A percentile compares a stretch with the other conserved stretches of the same genome.
These are phyloP conservation scores for Mixia osmundae DNA, from an alignment of 1,284 basidiomycete species.

Conservation along the genomic window DNA sequence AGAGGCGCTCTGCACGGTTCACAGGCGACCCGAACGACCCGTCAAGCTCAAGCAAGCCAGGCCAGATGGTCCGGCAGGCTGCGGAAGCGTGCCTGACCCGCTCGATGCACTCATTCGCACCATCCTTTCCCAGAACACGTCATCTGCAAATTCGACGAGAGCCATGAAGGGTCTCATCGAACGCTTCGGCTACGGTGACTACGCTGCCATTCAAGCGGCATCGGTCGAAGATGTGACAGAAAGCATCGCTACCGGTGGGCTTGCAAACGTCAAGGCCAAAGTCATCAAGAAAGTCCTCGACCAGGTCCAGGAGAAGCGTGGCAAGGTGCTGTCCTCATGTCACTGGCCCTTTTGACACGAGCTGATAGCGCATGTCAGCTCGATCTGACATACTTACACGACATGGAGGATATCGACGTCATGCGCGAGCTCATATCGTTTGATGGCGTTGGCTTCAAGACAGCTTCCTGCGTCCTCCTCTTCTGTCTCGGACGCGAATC, in stretches of 20 bases:
- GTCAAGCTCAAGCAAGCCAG: slow-evolving; percentile 22
- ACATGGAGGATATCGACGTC: slow-evolving; percentile 30
- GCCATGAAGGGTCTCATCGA: slow-evolving; percentile 38
- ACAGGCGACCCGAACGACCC: slow-evolving; percentile 22
- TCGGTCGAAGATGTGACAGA: slow-evolving; percentile 32
- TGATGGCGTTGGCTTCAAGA: slow-evolving; percentile 51
- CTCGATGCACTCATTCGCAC: slow-evolving; percentile 47
- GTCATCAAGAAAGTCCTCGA: slow-evolving; percentile 37
- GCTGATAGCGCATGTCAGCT: slow-evolving; percentile 11
- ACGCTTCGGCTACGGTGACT: slow-evolving; percentile 37
- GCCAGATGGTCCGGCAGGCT: slow-evolving; percentile 26
- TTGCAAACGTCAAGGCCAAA: slow-evolving; percentile 46
- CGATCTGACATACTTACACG: slow-evolving; percentile 13
- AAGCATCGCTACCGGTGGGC: slow-evolving; percentile 40
- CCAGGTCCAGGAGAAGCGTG: slow-evolving; percentile 31
- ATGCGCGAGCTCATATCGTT: slow-evolving; percentile 46
- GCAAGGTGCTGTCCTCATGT: background rate
- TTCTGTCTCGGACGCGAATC: slow-evolving; percentile 46
- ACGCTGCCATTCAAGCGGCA: slow-evolving; percentile 34
- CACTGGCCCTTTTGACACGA: too few species aligned
- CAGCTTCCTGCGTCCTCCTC: slow-evolving; percentile 49
- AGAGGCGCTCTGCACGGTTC: slow-evolving; percentile 25
- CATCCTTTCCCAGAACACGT: slow-evolving; percentile 50
- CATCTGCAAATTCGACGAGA: slow-evolving; percentile 35
- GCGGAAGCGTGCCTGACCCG: slow-evolving; percentile 37